A percentile compares a stretch with the other conserved stretches of the same genome.
phyloP scores from a whole-genome alignment of 1,284 basidiomycete species.

The Puccinia horiana region DNA sequence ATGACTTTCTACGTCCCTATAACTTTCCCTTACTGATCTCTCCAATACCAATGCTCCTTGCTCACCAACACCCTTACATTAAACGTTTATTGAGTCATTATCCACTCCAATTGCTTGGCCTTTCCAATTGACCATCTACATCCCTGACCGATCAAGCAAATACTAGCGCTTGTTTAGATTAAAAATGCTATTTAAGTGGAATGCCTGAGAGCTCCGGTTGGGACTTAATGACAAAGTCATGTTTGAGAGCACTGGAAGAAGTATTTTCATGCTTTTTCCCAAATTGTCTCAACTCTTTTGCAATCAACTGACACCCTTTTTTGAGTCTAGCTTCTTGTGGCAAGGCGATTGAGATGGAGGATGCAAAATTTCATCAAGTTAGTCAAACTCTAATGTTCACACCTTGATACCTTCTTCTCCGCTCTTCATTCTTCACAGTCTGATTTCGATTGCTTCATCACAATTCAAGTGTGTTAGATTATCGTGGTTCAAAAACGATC shows the following conservation, averaged over 20 bases:
- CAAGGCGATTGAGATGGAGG: slow-evolving; percentile 99
- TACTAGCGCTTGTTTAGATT: too few relatives aligned
- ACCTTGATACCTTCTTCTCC: too few relatives aligned
- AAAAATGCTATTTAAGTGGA: slow-evolving; percentile 97
- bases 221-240: slow-evolving; percentile 99
- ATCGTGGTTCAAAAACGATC: slow-evolving; percentile 97
- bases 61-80: too few relatives aligned
- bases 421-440: neutral
- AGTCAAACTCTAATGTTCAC: too few relatives aligned
- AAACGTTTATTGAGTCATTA: too few relatives aligned
- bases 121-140: too few relatives aligned
- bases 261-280: too few relatives aligned
- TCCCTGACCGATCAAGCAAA: too few relatives aligned
- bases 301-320: slow-evolving; percentile 11
- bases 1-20: too few relatives aligned
- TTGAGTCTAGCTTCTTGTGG: slow-evolving; percentile 76
- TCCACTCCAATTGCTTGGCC: too few relatives aligned
- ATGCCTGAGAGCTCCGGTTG: slow-evolving; percentile 95
- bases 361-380: slow-evolving; percentile 95
- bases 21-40: too few relatives aligned
- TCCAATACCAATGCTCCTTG: too few relatives aligned
- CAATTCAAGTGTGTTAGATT: slow-evolving; percentile 79
- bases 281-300: neutral
- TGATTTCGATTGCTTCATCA: neutral
- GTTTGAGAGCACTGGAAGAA: slow-evolving; percentile 95